phyloP scores from a whole-genome alignment of 768 basidiomycete genomes.

The Mycena latifolia region DNA sequence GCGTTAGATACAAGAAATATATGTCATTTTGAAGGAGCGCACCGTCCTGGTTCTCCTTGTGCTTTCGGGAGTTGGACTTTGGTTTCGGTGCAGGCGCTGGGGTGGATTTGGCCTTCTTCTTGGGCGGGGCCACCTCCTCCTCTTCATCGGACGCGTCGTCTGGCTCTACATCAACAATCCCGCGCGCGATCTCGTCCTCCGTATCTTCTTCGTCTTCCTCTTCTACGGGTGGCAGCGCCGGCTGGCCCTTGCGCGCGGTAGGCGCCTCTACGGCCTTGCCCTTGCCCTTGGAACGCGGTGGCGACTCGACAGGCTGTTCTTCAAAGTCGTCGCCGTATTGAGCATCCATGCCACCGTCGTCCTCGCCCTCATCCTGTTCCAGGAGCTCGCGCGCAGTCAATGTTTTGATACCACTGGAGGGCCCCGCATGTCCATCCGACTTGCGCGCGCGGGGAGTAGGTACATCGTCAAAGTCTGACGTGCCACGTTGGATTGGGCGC shows the following conservation, averaged over 20 bases:
- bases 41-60: constrained; percentile 55
- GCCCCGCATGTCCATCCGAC: constrained; percentile 48
- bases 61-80: constrained; percentile 21
- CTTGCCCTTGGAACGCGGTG: constrained; percentile 54
- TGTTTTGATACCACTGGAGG: constrained; percentile 43
- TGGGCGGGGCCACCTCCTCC: constrained; percentile 24
- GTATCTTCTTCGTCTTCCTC: constrained; percentile 56
- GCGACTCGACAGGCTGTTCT: constrained; percentile 43
- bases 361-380: constrained; percentile 39
- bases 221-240: constrained; percentile 39
- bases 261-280: constrained; percentile 48
- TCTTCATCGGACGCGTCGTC: constrained; percentile 26
- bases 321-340: constrained; percentile 58
- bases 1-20: constrained; percentile 6
- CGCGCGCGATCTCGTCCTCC: constrained; percentile 58
- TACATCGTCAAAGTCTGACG: constrained; percentile 68
- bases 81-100: neutral
- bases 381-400: constrained; percentile 50
- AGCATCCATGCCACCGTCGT: constrained; percentile 43
- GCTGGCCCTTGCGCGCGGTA: constrained; percentile 49
- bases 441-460: constrained; percentile 65
- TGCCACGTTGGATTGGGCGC: constrained; percentile 61
- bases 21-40: constrained; percentile 38
- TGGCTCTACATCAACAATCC: constrained; percentile 39
- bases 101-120: constrained; percentile 9